Percentiles rank a stretch among this genome's conserved stretches.
Evolutionary conservation across 1,284 basidiomycete genomes (phyloP).

Genomic region (Ceratobasidium sp.): DNA sequence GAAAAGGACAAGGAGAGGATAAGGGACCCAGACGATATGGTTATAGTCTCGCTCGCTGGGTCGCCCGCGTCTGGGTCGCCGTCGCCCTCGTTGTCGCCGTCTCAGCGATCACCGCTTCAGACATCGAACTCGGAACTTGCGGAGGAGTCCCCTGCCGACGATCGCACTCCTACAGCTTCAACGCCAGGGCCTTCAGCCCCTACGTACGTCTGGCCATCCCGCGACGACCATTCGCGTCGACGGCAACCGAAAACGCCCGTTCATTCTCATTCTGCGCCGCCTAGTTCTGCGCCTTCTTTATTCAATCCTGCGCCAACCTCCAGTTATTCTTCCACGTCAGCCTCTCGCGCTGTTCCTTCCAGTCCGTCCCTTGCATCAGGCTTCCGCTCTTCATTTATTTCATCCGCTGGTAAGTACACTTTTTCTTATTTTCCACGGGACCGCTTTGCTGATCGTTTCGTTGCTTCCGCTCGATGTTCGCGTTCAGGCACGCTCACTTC

Average conservation of each 20-base stretch:
- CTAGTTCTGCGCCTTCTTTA: not conserved
- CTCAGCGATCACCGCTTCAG: not conserved
- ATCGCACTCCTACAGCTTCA: not conserved
- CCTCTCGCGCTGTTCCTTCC: constrained; percentile 14
- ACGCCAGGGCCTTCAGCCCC: not conserved
- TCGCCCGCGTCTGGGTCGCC: constrained; percentile 1
- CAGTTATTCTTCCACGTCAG: not conserved
- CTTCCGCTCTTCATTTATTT: constrained; percentile 39
- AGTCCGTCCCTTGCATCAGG: constrained; percentile 39
- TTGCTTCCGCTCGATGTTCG: constrained; percentile 17
- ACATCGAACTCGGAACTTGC: not conserved
- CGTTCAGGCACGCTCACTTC: constrained; percentile 37
- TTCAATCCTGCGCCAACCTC: not conserved
- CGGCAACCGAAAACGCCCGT: constrained; percentile 11
- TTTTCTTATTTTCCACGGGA: constrained; percentile 22
- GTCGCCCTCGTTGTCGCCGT: constrained; percentile 6
- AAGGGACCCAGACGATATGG: constrained; percentile 42
- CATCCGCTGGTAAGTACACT: constrained; percentile 12
- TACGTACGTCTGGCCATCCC: too few species aligned
- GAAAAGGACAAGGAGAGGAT: constrained; percentile 32
- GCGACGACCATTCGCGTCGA: not conserved
- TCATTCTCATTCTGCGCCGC: constrained; percentile 4
- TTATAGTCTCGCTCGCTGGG: constrained; percentile 37
- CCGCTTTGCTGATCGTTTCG: too few species aligned
- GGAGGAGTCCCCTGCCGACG: not conserved